Evolutionary conservation across 345 rosid genomes (phyloP).

Genomic region (Lepidium sativum): DNA sequence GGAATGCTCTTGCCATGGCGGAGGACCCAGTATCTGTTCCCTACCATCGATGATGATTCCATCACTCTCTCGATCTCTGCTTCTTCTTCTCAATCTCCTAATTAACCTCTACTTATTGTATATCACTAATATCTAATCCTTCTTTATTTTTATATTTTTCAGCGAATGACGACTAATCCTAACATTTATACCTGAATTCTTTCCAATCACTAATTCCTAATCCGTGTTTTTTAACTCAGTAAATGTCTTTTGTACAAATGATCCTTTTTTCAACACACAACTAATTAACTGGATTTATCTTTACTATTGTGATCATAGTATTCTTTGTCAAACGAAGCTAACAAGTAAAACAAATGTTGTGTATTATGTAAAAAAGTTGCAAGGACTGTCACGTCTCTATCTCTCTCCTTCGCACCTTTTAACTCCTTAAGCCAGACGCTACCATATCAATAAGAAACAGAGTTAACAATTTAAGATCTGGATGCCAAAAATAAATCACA

Average conservation of each 20-base stretch:
- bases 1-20: constrained; percentile 91
- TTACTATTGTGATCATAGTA: not conserved
- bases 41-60: constrained; percentile 34
- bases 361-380: not conserved
- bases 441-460: not conserved
- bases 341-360: not conserved
- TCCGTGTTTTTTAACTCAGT: no score
- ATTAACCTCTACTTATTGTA: no score
- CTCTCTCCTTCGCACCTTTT: not conserved
- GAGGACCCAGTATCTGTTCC: constrained; percentile 43
- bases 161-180: no score
- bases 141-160: no score
- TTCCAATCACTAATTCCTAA: no score
- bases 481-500: not conserved
- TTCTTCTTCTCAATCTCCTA: no score
- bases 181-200: no score
- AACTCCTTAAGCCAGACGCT: constrained; percentile 23
- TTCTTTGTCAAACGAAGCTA: not conserved
- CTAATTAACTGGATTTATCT: not conserved
- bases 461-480: not conserved
- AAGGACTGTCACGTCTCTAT: not conserved
- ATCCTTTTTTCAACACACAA: not conserved
- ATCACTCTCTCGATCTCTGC: not conserved
- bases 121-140: no score
- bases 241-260: no score